Conservation (phyloP, 768 basidiomycete species). For the Leucocoprinus leucothites region DNA sequence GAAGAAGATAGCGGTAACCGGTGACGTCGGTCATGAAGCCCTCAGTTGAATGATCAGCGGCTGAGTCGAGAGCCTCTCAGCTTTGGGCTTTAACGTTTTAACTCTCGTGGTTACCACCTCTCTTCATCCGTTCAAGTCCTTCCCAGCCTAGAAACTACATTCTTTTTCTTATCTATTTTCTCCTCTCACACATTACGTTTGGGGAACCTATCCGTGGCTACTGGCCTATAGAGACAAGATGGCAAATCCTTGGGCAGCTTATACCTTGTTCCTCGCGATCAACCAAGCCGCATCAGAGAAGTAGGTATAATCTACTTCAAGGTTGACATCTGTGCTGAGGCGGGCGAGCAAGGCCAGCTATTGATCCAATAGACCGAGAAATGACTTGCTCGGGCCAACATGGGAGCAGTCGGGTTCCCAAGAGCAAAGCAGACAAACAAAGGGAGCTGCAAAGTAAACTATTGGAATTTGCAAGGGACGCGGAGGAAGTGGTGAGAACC, state of each 20-base stretch:
- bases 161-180: neutral
- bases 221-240: no score
- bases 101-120: no score
- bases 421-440: neutral
- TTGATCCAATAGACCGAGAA: no score
- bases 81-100: neutral
- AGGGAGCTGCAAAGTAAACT: neutral
- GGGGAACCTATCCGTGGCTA: neutral
- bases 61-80: neutral
- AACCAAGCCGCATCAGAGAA: no score
- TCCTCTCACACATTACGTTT: neutral
- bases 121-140: neutral
- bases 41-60: neutral
- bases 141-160: no score
- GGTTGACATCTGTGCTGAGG: neutral
- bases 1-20: neutral
- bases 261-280: neutral
- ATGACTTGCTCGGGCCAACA: no score
- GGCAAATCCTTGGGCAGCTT: neutral
- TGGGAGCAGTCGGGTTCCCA: neutral
- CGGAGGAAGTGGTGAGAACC: constrained; percentile 1
- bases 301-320: no score
- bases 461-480: constrained; percentile 1
- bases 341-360: neutral
- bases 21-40: neutral